Base-by-base conservation (phyloP, 2,329 filamentous ascomycete genomes). In the Apiospora aurea region DNA sequence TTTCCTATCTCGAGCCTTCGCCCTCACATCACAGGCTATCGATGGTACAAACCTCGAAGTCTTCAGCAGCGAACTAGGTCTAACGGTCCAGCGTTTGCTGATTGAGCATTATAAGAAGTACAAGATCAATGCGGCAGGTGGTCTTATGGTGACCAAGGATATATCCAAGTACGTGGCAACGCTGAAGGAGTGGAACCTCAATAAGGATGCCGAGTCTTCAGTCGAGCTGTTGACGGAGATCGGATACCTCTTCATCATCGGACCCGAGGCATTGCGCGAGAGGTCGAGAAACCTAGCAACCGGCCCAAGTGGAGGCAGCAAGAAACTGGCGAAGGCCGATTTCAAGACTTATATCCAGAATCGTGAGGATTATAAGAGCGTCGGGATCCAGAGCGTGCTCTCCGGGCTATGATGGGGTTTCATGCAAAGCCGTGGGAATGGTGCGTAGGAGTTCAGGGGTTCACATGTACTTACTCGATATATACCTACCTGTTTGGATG, bases 101-200 rank as follows among this genome's bases (percentile, higher is more conserved):
- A 91, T 99, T 74, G 94, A 96, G 74, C 96, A 99, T 83, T 94
- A 98, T 83, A 96, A 97, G 79, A 95, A 94, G 78, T 99, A 97
- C 84, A 91, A 92, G 73, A 94, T 99, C 75, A 97, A 95, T 76
- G 94, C 95, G 53, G 95, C 96, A 0, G 96, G 96, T 73, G 96
- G 95, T 2, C 89, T 99, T 67, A 96, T 98, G 89, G 94, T 98
- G 38, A 96, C 93, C 47, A 97, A 98, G 84, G 96, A 99, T 80
- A 95, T 98, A 81, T 94, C 94, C 47, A 95, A 94, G 80, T 99
- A 99, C 81, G 93, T 94, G 11, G 92, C 95, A 73, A 90, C 97
- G 14, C 87, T 99, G 75, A 91, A 94, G 74, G 91, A 91, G 46
- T 98, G 95, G 94, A 89, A 93, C 41, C 86, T 95, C 53, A 87